A percentile compares a stretch with the other conserved stretches of the same genome.
These are phyloP conservation scores for Rhodotorula sp. DNA, from an alignment of 1,284 basidiomycete species.

Conservation along the genomic window DNA sequence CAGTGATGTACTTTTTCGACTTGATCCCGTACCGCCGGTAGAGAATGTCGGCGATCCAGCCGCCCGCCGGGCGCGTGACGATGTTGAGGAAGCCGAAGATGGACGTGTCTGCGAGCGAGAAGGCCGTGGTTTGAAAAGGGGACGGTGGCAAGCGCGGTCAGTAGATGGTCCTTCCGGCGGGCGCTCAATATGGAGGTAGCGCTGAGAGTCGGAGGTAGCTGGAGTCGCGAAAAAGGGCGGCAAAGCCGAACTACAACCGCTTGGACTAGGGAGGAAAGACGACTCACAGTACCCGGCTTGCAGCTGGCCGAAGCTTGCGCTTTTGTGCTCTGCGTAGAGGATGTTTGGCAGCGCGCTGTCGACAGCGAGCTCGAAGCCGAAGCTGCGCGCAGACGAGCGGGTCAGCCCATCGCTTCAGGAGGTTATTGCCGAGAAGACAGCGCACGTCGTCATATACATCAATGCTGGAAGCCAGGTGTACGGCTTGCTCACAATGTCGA, in stretches of 20 bases:
- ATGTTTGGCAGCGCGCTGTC: slow-evolving; percentile 62
- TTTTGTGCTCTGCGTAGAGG: slow-evolving; percentile 54
- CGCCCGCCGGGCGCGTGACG: slow-evolving; percentile 31
- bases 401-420: neutral
- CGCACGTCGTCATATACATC: slow-evolving; percentile 53
- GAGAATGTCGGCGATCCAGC: slow-evolving; percentile 26
- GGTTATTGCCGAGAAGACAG: neutral
- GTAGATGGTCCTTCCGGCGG: too few species aligned
- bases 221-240: too few species aligned
- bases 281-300: slow-evolving; percentile 58
- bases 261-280: neutral
- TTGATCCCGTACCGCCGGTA: slow-evolving; percentile 55
- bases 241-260: too few species aligned
- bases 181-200: too few species aligned
- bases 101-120: slow-evolving; percentile 47
- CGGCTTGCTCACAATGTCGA: slow-evolving; percentile 55
- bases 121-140: slow-evolving; percentile 31
- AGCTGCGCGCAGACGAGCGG: neutral
- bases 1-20: slow-evolving; percentile 61
- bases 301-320: slow-evolving; percentile 55
- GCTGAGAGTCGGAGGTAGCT: too few species aligned
- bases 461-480: slow-evolving; percentile 65
- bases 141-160: too few species aligned
- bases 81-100: slow-evolving; percentile 49
- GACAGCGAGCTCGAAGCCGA: slow-evolving; percentile 62